Conservation (phyloP, 1,284 basidiomycete species). For the Athelia sp. region DNA sequence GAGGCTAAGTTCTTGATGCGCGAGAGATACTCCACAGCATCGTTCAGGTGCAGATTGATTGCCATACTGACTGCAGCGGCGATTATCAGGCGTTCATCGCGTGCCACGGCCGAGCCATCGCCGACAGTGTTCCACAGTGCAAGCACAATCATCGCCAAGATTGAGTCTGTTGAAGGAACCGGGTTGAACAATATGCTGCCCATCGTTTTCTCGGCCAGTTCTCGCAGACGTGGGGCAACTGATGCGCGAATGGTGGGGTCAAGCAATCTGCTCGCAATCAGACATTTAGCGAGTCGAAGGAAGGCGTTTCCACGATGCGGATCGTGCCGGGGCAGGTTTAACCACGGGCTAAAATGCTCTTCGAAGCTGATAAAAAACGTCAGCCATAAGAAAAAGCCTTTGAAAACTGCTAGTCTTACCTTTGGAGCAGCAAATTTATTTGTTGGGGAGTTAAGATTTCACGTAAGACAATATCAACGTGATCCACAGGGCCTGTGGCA, state of each 20-base stretch:
- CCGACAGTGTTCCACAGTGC: constrained; percentile 38
- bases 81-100: constrained; percentile 35
- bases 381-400: neutral
- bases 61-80: constrained; percentile 42
- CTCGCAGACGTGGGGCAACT: constrained; percentile 34
- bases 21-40: constrained; percentile 25
- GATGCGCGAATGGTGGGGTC: constrained; percentile 27
- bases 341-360: constrained; percentile 36
- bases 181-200: constrained; percentile 36
- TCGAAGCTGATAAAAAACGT: constrained; percentile 32
- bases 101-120: constrained; percentile 10
- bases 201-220: constrained; percentile 32
- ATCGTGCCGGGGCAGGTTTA: constrained; percentile 26
- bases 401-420: constrained; percentile 27
- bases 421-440: constrained; percentile 28
- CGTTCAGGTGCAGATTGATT: constrained; percentile 33
- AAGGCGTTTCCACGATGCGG: constrained; percentile 17
- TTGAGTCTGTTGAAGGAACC: constrained; percentile 32
- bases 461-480: constrained; percentile 16
- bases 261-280: constrained; percentile 33
- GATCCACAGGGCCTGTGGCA: constrained; percentile 1
- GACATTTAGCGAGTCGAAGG: constrained; percentile 33
- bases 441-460: constrained; percentile 32
- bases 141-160: constrained; percentile 36
- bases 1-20: no score